A percentile compares a stretch with the other conserved stretches of the same genome.
phyloP scores from a whole-genome alignment of 139 green algal species.

The Coccomyxa sp. region DNA sequence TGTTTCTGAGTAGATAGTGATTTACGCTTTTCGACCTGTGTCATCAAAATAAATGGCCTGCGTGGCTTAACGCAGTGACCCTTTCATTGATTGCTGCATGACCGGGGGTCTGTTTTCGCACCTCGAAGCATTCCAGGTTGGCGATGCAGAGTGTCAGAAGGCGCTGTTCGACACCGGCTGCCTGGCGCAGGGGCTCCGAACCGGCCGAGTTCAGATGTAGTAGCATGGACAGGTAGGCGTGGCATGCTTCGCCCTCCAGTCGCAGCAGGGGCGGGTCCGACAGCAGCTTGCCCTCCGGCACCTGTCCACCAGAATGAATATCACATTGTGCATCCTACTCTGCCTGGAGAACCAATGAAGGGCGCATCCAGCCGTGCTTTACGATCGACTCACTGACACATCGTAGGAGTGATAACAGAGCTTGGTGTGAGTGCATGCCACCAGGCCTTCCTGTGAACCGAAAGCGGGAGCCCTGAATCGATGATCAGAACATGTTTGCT shows the following conservation, averaged over 20 bases:
- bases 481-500: no score
- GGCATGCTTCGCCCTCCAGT: conserved; percentile 82
- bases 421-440: background rate
- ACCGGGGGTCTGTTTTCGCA: background rate
- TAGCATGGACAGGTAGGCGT: conserved; percentile 82
- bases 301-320: conserved; percentile 9
- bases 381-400: no score
- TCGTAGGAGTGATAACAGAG: background rate
- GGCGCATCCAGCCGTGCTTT: background rate
- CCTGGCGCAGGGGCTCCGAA: background rate
- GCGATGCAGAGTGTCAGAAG: conserved; percentile 46
- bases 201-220: conserved; percentile 35
- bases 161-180: conserved; percentile 13
- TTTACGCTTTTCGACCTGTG: background rate
- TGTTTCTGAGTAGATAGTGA: background rate
- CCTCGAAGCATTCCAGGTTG: conserved; percentile 67
- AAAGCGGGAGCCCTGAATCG: no score
- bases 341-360: background rate
- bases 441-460: no score
- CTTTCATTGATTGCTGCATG: no score
- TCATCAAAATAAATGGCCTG: background rate
- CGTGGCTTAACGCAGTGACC: background rate
- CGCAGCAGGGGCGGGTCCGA: conserved; percentile 88
- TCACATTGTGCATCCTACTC: background rate
- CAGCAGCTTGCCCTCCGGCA: conserved; percentile 40